A percentile compares a stretch with the other conserved stretches of the same genome.
These are phyloP conservation scores for Leccinum angustisporum DNA, from an alignment of 1,284 basidiomycete species.

Conservation along the genomic window DNA sequence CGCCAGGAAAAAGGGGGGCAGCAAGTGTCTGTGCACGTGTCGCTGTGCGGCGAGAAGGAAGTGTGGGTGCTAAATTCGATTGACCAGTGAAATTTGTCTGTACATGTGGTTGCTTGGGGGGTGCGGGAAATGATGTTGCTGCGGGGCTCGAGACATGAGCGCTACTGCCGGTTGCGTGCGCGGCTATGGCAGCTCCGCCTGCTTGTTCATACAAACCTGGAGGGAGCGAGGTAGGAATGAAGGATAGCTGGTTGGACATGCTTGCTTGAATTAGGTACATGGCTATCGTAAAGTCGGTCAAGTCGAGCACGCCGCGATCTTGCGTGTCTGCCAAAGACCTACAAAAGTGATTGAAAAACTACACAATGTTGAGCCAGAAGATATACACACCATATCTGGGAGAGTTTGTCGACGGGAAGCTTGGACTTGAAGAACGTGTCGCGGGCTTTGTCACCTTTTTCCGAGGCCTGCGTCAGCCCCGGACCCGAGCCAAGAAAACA, in stretches of 20 bases:
- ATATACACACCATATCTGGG: conserved; percentile 83
- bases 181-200: conserved; percentile 46
- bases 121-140: conserved; percentile 36
- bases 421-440: conserved; percentile 94
- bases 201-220: conserved; percentile 90
- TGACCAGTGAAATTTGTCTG: conserved; percentile 69
- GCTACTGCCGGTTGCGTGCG: conserved; percentile 64
- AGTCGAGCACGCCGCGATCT: conserved; percentile 86
- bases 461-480: conserved; percentile 11
- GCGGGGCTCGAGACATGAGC: conserved; percentile 53
- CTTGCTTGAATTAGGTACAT: conserved; percentile 94
- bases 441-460: conserved; percentile 82
- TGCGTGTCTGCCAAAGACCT: conserved; percentile 96
- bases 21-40: conserved; percentile 18
- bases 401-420: conserved; percentile 85
- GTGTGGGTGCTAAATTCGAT: conserved; percentile 20
- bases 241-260: conserved; percentile 80
- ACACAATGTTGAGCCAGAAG: not conserved
- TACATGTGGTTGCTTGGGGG: conserved; percentile 34
- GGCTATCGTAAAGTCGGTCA: conserved; percentile 92
- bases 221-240: conserved; percentile 81
- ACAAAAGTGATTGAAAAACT: conserved; percentile 10
- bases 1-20: conserved; percentile 27
- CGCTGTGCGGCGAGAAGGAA: conserved; percentile 23
- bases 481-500: not conserved